Percentiles rank a stretch among this genome's conserved stretches.
These are phyloP conservation scores for Nannizzia gypsea DNA, from an alignment of 2,329 filamentous ascomycete species.

Conservation along the genomic window DNA sequence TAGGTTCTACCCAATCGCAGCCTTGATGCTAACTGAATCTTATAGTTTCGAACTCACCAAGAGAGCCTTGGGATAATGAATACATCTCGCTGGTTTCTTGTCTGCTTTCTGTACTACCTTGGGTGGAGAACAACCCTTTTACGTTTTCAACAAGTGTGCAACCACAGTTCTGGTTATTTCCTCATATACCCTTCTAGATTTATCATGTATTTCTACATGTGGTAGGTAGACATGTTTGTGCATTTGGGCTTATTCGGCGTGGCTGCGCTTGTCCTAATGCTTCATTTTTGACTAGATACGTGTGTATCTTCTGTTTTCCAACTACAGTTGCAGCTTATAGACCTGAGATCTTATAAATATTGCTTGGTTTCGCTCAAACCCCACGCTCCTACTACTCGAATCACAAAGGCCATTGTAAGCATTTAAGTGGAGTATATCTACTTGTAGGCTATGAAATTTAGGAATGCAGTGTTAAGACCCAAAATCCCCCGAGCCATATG, in stretches of 20 bases:
- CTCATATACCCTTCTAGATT: constrained; percentile 5
- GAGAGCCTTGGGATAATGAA: constrained; percentile 33
- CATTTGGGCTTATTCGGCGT: too few species aligned
- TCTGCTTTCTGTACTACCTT: neutral
- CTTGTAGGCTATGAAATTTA: too few species aligned
- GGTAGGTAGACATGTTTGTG: neutral
- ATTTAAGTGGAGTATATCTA: too few species aligned
- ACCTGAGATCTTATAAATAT: neutral
- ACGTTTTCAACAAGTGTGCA: constrained; percentile 1
- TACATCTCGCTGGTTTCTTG: neutral
- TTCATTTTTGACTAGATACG: neutral
- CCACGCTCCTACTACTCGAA: neutral
- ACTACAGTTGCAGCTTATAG: neutral
- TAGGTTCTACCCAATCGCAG: neutral
- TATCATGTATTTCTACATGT: neutral
- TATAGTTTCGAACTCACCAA: constrained; percentile 37
- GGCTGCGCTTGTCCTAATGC: neutral
- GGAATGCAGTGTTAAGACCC: too few species aligned
- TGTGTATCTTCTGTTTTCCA: neutral
- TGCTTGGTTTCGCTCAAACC: neutral
- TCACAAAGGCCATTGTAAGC: neutral
- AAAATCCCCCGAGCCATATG: too few species aligned
- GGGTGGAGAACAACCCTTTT: neutral
- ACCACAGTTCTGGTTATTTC: neutral
- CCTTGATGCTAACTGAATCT: constrained; percentile 10